Evolutionary conservation across 371 early-diverging fungal genomes (phyloP), one percentile per base, ranked within the genome.

Genomic region (Rhizopus arrhizus): DNA sequence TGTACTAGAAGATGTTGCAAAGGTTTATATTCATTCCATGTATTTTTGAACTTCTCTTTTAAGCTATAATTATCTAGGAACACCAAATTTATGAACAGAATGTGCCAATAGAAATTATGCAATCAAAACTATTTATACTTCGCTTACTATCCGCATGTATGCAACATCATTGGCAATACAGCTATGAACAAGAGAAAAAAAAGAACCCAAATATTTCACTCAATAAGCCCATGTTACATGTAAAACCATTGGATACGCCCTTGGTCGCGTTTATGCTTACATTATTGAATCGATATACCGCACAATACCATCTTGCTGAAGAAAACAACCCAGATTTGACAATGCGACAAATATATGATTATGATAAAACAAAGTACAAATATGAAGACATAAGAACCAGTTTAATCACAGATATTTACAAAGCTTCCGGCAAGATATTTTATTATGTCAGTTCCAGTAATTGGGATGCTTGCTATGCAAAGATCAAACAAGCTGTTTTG

Each of bases 361-460:
- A 60, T 22, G 56, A 28, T 15, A 62, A 63, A 28, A 48, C 40
- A 22, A 63, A 63, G 47, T 68, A 68, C 34, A 63, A 59, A 3
- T 63, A 59, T 12, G 81, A 81, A 29, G 68, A 73, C 31, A 65
- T 68, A 5, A 69, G 69, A 5, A 16, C 57, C 36, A 74, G 82
- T 29, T 52, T 85, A 15, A 73, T 82, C 7, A 73, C 74, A 35
- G 88, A 85, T 51, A 81, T 87, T 28, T 86, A 85, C 58, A 82
- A 80, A 40, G 75, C 83, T 1, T 89, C 93, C 0, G 89, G 90
- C n/a, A 72, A 86, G 11, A 83, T 94, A 33, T 69, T 94, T 9
- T 89, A 90, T 63, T 91, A 88, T 68, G 80, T 92, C 13, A 88
- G 90, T 53, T 89, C 91, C 5, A 85, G 88, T 47, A 93, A 93